phyloP scores from a whole-genome alignment of 768 basidiomycete species.

The Lentinula aciculospora region DNA sequence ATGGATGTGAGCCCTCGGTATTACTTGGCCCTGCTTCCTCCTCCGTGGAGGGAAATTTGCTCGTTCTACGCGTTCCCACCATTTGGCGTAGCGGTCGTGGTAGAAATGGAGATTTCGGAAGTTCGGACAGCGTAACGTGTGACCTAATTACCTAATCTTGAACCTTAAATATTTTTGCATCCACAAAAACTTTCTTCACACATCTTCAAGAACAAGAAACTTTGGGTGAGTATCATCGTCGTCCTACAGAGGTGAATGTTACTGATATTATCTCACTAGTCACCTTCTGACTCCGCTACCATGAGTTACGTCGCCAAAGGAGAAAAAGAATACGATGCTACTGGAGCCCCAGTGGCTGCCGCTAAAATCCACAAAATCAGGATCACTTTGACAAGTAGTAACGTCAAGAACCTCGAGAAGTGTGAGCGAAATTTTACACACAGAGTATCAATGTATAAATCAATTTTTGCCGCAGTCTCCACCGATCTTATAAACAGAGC shows the following conservation, averaged over 20 bases:
- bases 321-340: conserved; percentile 96
- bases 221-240: conserved; percentile 34
- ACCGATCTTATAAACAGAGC: conserved; percentile 95
- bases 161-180: conserved; percentile 33
- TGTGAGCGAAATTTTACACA: conserved; percentile 43
- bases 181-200: conserved; percentile 32
- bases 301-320: conserved; percentile 99
- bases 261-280: conserved; percentile 29
- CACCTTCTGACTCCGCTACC: conserved; percentile 81
- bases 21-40: conserved; percentile 21
- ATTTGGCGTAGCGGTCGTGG: conserved; percentile 19
- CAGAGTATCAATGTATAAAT: background rate
- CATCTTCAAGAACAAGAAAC: conserved; percentile 17
- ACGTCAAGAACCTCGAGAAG: conserved; percentile 98
- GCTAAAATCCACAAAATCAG: conserved; percentile 99
- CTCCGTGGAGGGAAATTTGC: conserved; percentile 42
- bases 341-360: conserved; percentile 75
- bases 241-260: background rate
- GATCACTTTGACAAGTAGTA: conserved; percentile 97
- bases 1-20: conserved; percentile 27
- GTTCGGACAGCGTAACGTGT: background rate
- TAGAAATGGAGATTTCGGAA: conserved; percentile 12
- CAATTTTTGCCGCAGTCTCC: conserved; percentile 67
- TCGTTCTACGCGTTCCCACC: conserved; percentile 51
- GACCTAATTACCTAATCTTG: background rate